Evolutionary conservation across 148 eudicot species (phyloP).

Genomic region (Suaeda aralocaspica): DNA sequence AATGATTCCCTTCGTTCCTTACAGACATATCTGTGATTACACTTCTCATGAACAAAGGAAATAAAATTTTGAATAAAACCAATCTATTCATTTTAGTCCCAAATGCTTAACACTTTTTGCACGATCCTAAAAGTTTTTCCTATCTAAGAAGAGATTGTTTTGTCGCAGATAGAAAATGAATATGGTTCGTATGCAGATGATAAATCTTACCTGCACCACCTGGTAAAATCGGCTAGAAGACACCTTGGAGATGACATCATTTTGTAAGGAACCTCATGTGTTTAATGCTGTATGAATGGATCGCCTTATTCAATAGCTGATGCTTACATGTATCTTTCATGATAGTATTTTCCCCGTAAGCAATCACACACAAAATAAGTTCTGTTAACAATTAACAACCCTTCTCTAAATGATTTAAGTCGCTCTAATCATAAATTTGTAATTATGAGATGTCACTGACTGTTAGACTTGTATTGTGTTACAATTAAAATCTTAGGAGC

Average conservation of each 20-base stretch:
- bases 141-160: constrained; percentile 18
- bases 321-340: background rate
- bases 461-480: background rate
- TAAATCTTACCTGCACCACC: constrained; percentile 70
- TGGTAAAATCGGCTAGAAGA: constrained; percentile 54
- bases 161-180: constrained; percentile 88
- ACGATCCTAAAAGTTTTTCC: constrained; percentile 5
- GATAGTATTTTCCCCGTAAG: background rate
- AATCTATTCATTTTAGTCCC: background rate
- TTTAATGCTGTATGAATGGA: constrained; percentile 3
- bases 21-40: background rate
- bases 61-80: background rate
- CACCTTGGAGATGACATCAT: constrained; percentile 70
- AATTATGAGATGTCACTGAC: background rate
- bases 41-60: background rate
- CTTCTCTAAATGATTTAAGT: too few relatives aligned
- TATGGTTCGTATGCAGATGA: constrained; percentile 93
- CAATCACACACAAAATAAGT: background rate
- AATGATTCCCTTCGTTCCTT: background rate
- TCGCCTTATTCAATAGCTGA: background rate
- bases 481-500: background rate
- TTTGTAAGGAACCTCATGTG: constrained; percentile 47
- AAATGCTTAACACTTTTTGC: background rate
- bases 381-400: too few relatives aligned
- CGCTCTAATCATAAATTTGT: too few relatives aligned